Evolutionary conservation across 192 early-diverging fungal species (phyloP), one percentile per base, ranked within the genome.

Genomic region (Phycomyces blakesleeanus): DNA sequence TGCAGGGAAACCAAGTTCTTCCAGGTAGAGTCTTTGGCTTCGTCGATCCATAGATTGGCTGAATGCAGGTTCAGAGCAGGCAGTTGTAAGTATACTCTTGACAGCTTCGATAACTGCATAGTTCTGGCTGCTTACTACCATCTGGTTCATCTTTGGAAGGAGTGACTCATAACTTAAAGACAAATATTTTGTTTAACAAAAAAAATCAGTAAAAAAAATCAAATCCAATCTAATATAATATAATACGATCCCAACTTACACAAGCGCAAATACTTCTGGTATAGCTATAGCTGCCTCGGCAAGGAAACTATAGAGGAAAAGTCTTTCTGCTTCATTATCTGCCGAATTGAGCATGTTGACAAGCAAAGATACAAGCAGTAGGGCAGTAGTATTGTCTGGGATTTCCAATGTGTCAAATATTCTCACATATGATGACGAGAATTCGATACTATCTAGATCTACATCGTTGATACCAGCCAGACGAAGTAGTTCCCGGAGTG

Each of bases 231-330:
- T 7, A 47, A 14, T n/a, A n/a, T n/a, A n/a, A n/a, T n/a, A n/a
- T n/a, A n/a, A n/a, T n/a, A n/a, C n/a, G n/a, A n/a, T n/a, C n/a
- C n/a, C n/a, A 18, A 79, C 82, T 84, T 84, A 90, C 78, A 91
- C 78, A 44, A 90, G 66, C 8, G 81, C 68, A 68, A 92, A 85
- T 27, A 85, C 78, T 38, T 89, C 83, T 15, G 89, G 90, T 18
- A 81, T 74, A 7, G 80, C 62, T 12, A 78, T 66, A 5, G 90
- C 78, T n/a, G 85, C 83, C 67, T 92, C 89, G 16, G 87, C 80
- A 47, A 92, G 68, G 70, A 88, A 88, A 1, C 81, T 78, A 56
- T 91, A 92, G 27, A 92, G 75, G 61, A 86, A 91, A 34, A 85
- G 26, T 6, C 78, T 65, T 75, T 92, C 90, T 6, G 74, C 67